Base-by-base conservation (phyloP, 768 basidiomycete genomes). In the Amanita brunnescens region DNA sequence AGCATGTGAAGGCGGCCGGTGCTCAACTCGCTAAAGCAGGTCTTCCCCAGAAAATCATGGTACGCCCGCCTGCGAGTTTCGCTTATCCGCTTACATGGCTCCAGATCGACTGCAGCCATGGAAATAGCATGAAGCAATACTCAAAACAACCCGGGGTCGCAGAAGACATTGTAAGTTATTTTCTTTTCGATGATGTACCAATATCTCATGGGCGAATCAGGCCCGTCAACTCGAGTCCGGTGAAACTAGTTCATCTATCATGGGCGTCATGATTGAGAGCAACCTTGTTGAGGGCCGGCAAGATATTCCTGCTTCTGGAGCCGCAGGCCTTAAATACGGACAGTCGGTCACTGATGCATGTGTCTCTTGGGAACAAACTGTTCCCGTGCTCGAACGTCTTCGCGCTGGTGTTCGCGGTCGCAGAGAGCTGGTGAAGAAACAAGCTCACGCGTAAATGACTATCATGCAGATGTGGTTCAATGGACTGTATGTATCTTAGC, bases 231-330 rank as follows among this genome's bases (percentile, higher is more conserved):
- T 91, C 10, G 80, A 85, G 58, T 77, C 75, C 1, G 76, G 75
- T 29, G 85, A 89, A 52, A 93, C 89, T 0, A 76, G 82, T 0
- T 59, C 71, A 5, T 71, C 77, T 54, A 92, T 95, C 59, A 85
- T 91, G 79, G 92, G 91, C 41, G 89, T 93, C 49, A 98, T 97
- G 94, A 75, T 98, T 51, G 95, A 97, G 68, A 91, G 87, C 39
- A 94, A 95, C 64, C 75, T 97, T 45, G 74, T 83, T 6, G 91
- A 88, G 64, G 91, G 92, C 23, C 81, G 90, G 46, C 91, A 94
- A 67, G 83, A 91, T 58, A 85, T 94, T 53, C 83, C 91, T 3
- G 61, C 77, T 1, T 73, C 76, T 9, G 92, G 91, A 2, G 83
- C 84, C 1, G 68, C 76, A 6, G 84, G 79, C 9, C 70, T 95